Percentiles rank a stretch among this genome's conserved stretches.
phyloP scores from a whole-genome alignment of 176 grass and related monocot genomes.

The Bothriochloa decipiens region DNA sequence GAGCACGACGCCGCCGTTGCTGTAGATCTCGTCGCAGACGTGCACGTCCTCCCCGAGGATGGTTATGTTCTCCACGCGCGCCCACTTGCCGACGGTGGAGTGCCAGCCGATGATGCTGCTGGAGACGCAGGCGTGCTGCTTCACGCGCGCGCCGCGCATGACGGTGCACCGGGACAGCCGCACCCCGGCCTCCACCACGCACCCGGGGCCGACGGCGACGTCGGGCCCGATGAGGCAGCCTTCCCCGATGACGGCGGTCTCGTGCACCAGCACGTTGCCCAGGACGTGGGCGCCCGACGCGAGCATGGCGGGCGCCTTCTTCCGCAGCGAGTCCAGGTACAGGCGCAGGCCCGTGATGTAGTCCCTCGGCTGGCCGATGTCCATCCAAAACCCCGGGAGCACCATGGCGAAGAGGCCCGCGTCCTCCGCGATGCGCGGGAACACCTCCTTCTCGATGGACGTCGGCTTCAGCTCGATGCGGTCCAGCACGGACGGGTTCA shows the following conservation, averaged over 20 bases:
- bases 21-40: conserved; percentile 90
- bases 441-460: conserved; percentile 91
- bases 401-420: conserved; percentile 70
- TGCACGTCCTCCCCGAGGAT: conserved; percentile 91
- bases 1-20: conserved; percentile 88
- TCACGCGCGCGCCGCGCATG: conserved; percentile 78
- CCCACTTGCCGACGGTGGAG: conserved; percentile 86
- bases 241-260: conserved; percentile 69
- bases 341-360: conserved; percentile 89
- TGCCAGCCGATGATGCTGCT: conserved; percentile 89
- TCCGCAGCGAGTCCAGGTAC: conserved; percentile 79
- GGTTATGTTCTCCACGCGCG: conserved; percentile 93
- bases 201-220: conserved; percentile 71
- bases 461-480: conserved; percentile 82
- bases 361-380: conserved; percentile 87
- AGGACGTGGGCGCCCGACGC: conserved; percentile 65
- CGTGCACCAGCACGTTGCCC: conserved; percentile 84
- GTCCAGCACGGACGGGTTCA: conserved; percentile 75
- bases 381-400: conserved; percentile 90
- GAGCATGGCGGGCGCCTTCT: conserved; percentile 56
- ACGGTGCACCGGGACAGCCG: conserved; percentile 81
- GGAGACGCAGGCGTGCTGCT: conserved; percentile 88
- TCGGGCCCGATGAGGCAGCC: conserved; percentile 87
- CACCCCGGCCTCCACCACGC: conserved; percentile 82
- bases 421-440: conserved; percentile 70